Conservation (phyloP, 2,329 filamentous ascomycete species). For the Scorias spongiosa region DNA sequence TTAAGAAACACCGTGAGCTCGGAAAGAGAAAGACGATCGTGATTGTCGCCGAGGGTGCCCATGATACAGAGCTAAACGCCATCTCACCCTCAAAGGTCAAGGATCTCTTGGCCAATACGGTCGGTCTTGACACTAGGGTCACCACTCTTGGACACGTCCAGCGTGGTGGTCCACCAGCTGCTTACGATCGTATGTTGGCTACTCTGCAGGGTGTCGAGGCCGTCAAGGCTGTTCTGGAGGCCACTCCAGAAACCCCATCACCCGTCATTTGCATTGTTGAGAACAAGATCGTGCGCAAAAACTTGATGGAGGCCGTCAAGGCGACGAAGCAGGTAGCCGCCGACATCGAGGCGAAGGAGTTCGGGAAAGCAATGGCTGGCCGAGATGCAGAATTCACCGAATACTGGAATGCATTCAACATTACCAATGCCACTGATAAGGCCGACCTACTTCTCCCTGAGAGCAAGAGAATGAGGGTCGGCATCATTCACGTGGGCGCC, state of each 20-base stretch:
- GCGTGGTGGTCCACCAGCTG: constrained; percentile 78
- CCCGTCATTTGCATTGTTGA: constrained; percentile 94
- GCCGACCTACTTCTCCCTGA: constrained; percentile 52
- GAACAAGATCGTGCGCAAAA: constrained; percentile 90
- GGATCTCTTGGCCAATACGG: constrained; percentile 65
- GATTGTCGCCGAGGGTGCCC: constrained; percentile 89
- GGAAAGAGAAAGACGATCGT: constrained; percentile 98
- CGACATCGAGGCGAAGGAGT: constrained; percentile 73
- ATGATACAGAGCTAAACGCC: constrained; percentile 68
- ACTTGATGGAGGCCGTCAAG: constrained; percentile 74
- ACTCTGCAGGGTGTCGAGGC: constrained; percentile 91
- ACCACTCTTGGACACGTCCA: constrained; percentile 97
- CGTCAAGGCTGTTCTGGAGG: constrained; percentile 79
- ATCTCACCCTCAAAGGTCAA: constrained; percentile 73
- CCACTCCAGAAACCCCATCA: constrained; percentile 75
- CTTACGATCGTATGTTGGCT: constrained; percentile 84
- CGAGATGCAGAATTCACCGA: constrained; percentile 89
- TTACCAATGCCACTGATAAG: constrained; percentile 72
- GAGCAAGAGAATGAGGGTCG: constrained; percentile 77
- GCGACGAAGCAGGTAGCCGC: constrained; percentile 72
- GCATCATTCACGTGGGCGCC: constrained; percentile 91
- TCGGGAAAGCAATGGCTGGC: constrained; percentile 71
- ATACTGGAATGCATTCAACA: constrained; percentile 78
- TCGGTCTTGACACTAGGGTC: constrained; percentile 80
- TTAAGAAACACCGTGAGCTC: constrained; percentile 63